Percentiles rank a stretch among this genome's conserved stretches.
phyloP scores from a whole-genome alignment of 192 early-diverging fungal species.

The Backusella liffmaniae region DNA sequence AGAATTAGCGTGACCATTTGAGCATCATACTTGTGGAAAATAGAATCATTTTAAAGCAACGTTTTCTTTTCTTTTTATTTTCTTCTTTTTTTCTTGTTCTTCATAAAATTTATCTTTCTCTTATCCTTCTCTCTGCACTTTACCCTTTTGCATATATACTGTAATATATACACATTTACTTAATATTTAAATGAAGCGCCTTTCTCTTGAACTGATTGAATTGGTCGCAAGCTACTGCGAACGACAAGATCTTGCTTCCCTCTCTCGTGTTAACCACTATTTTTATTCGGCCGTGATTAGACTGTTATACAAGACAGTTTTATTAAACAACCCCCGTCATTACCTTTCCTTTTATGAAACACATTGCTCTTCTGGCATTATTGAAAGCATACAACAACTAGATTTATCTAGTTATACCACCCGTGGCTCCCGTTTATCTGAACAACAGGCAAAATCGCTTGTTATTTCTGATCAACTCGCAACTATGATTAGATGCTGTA shows the following conservation, averaged over 20 bases:
- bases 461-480: conserved; percentile 19
- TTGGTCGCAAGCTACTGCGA: conserved; percentile 8
- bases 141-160: background rate
- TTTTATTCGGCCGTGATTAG: conserved; percentile 5
- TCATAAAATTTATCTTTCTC: background rate
- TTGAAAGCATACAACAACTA: conserved; percentile 6
- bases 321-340: conserved; percentile 11
- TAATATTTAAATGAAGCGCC: background rate
- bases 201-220: conserved; percentile 7
- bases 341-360: conserved; percentile 12
- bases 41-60: background rate
- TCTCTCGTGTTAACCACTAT: conserved; percentile 2
- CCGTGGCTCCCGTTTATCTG: conserved; percentile 12
- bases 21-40: background rate
- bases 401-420: conserved; percentile 26
- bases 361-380: background rate
- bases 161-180: background rate
- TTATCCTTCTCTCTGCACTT: background rate
- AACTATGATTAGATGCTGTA: conserved; percentile 9
- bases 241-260: background rate
- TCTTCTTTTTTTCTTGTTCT: background rate
- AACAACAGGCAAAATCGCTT: conserved; percentile 18
- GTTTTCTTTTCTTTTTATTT: background rate
- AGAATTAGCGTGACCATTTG: conserved; percentile 2
- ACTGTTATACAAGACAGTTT: conserved; percentile 5